Base-by-base conservation (phyloP, 768 basidiomycete genomes). In the Trametes maxima region DNA sequence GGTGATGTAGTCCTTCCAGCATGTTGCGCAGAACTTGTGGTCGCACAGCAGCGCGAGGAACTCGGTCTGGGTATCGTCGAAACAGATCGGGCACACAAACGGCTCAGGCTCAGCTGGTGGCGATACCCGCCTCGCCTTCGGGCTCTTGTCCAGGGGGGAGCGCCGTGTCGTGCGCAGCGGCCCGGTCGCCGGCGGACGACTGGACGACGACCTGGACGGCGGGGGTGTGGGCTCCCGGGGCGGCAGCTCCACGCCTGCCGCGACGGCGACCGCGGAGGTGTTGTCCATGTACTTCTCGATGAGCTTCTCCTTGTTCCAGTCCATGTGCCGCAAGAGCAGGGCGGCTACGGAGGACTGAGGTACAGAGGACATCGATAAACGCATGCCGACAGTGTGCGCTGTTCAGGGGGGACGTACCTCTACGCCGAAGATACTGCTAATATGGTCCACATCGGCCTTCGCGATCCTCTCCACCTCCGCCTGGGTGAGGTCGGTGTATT, bases 201-300 rank as follows among this genome's bases (percentile, higher is more conserved):
- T 65, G 21, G 77, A 63, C 25, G 76, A 70, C 22, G 70, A 56
- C 24, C 72, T 68, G 10, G 75, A 66, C 3, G 75, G 68, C 54
- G 65, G 60, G 13, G 58, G 62, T 22, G 66, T 35, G 28, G 62
- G 68, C 55, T 68, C 68, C 17, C 51, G 69, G n/a, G 77, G 84
- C 59, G 69, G 78, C 52, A 74, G 79, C 64, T 68, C 82, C 65
- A 90, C 81, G 3, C 96, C 97, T 0, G 95, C 94, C 7, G 85
- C 83, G 25, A 85, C 80, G 28, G 88, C 84, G 16, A 95, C 83
- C 8, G 78, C 76, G 19, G 85, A 79, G 0, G 92, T 85, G 61
- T 94, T 91, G 68, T 98, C 96, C 94, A 97, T 97, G 76, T 93
- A 98, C 73, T 92, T 90, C 77, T 98, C 96, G 67, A 94, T 93